These are phyloP conservation scores for Claviceps sp. DNA, from an alignment of 2,329 filamentous ascomycete species.

Conservation along the genomic window DNA sequence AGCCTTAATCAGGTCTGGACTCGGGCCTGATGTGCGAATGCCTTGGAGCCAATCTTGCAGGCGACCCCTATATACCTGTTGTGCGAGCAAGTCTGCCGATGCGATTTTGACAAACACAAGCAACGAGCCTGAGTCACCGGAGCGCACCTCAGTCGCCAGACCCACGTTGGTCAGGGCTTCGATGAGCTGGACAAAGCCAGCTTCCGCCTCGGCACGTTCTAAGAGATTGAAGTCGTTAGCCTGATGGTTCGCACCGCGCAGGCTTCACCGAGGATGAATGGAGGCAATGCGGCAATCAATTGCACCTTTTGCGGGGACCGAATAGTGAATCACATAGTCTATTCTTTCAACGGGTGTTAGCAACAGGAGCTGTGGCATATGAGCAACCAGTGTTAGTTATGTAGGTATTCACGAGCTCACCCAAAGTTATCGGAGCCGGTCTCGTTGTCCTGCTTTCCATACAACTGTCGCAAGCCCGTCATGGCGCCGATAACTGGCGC, in stretches of 20 bases:
- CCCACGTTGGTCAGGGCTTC: slow-evolving; percentile 63
- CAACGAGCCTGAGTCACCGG: slow-evolving; percentile 60
- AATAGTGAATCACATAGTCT: slow-evolving; percentile 78
- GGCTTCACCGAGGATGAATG: not conserved
- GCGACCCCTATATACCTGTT: slow-evolving; percentile 74
- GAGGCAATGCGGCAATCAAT: slow-evolving; percentile 12
- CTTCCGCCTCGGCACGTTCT: slow-evolving; percentile 58
- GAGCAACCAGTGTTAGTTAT: slow-evolving; percentile 2
- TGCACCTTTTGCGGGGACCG: slow-evolving; percentile 54
- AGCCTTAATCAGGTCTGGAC: slow-evolving; percentile 54
- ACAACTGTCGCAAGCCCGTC: slow-evolving; percentile 20
- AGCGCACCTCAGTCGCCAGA: slow-evolving; percentile 77
- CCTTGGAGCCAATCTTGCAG: slow-evolving; percentile 92
- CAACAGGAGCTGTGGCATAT: not conserved
- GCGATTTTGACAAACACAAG: slow-evolving; percentile 74
- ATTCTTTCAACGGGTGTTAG: slow-evolving; percentile 36
- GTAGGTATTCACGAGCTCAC: slow-evolving; percentile 12
- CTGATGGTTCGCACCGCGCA: not conserved
- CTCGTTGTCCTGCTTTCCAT: slow-evolving; percentile 16
- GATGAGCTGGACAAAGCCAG: slow-evolving; percentile 66
- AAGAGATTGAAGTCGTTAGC: not conserved
- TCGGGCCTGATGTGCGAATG: slow-evolving; percentile 63
- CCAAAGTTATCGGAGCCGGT: slow-evolving; percentile 25
- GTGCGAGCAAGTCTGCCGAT: slow-evolving; percentile 58
- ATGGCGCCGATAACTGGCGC: slow-evolving; percentile 11